Percentiles rank a stretch among this genome's conserved stretches.
Conservation (phyloP, 495 filamentous ascomycete genomes). For the Margaritispora aquatica region DNA sequence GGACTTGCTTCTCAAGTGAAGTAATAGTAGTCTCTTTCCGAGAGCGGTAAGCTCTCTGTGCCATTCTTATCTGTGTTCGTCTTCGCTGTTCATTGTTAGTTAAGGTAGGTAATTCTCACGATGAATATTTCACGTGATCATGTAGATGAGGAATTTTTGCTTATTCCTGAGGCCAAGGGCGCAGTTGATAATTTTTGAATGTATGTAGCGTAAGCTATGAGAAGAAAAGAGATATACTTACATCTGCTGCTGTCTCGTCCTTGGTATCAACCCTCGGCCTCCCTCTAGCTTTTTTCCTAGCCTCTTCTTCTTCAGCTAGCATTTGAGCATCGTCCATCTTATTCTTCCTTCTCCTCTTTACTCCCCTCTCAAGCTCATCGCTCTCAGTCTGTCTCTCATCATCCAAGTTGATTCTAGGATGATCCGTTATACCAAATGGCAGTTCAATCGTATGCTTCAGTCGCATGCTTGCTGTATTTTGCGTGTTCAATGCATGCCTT, state of each 20-base stretch:
- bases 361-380: slow-evolving; percentile 13
- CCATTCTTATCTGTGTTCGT: slow-evolving; percentile 80
- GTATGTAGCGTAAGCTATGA: no score
- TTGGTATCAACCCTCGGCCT: slow-evolving; percentile 64
- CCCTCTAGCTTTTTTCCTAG: slow-evolving; percentile 50
- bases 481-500: neutral
- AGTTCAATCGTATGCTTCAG: neutral
- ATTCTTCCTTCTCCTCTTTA: slow-evolving; percentile 14
- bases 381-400: slow-evolving; percentile 23
- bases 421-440: slow-evolving; percentile 17
- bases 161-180: no score
- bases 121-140: slow-evolving; percentile 5
- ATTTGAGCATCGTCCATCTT: slow-evolving; percentile 10
- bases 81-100: slow-evolving; percentile 51
- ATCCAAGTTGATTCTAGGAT: neutral
- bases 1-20: slow-evolving; percentile 61
- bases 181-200: no score
- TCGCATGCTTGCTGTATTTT: neutral
- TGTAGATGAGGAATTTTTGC: neutral
- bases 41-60: slow-evolving; percentile 77
- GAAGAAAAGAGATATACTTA: slow-evolving; percentile 28
- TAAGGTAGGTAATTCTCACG: neutral
- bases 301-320: slow-evolving; percentile 30
- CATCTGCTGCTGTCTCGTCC: slow-evolving; percentile 55
- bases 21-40: slow-evolving; percentile 77